A percentile compares a stretch with the other conserved stretches of the same genome.
Evolutionary conservation across 768 basidiomycete genomes (phyloP).

Genomic region (Lentinula sp.): DNA sequence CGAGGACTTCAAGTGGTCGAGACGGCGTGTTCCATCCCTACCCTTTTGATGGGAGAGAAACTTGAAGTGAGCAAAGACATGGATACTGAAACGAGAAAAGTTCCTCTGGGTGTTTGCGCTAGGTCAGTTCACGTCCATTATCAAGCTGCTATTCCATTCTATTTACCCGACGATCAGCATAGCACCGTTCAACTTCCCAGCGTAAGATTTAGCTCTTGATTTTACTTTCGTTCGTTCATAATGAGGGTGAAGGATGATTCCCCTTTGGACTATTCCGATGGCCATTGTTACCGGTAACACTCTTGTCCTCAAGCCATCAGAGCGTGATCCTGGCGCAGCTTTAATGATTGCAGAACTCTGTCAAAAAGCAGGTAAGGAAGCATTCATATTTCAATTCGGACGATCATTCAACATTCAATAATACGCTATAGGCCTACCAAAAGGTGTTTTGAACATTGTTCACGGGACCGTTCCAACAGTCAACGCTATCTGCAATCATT

Average conservation of each 20-base stretch:
- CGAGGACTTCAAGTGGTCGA: slow-evolving; percentile 90
- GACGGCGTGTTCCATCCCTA: slow-evolving; percentile 74
- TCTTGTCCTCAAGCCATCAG: slow-evolving; percentile 90
- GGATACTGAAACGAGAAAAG: slow-evolving; percentile 84
- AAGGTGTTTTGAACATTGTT: slow-evolving; percentile 74
- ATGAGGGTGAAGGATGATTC: slow-evolving; percentile 69
- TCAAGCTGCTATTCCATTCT: background rate
- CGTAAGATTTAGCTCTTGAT: slow-evolving; percentile 39
- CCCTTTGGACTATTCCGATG: slow-evolving; percentile 92
- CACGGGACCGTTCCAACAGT: slow-evolving; percentile 90
- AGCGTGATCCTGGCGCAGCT: slow-evolving; percentile 93
- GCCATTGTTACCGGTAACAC: slow-evolving; percentile 92
- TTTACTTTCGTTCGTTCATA: background rate
- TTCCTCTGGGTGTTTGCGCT: slow-evolving; percentile 86
- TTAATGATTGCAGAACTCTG: slow-evolving; percentile 98
- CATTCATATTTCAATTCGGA: background rate
- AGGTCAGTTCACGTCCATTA: slow-evolving; percentile 24
- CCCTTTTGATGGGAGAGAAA: slow-evolving; percentile 37
- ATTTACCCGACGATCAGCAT: slow-evolving; percentile 28
- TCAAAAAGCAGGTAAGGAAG: slow-evolving; percentile 63
- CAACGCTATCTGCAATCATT: slow-evolving; percentile 90
- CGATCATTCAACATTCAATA: background rate
- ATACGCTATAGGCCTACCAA: background rate
- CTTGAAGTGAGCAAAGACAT: slow-evolving; percentile 83
- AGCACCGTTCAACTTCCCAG: slow-evolving; percentile 90